Conservation (phyloP, 129 eudicot genomes). For the Flaveria linearis region DNA sequence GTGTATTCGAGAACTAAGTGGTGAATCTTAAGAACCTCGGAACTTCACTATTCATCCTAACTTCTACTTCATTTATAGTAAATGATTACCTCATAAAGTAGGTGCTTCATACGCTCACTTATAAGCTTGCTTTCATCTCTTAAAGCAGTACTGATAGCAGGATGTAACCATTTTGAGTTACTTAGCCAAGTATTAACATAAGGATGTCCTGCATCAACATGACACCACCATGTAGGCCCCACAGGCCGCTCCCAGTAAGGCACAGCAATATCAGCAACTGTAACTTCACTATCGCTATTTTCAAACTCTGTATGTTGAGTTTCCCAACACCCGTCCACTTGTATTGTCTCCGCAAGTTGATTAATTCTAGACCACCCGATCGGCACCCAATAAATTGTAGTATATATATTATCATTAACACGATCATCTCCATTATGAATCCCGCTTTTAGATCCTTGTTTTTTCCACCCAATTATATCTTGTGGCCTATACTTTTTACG, state of each 20-base stretch:
- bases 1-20: neutral
- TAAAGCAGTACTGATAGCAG: constrained; percentile 63
- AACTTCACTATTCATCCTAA: too few species aligned
- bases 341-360: constrained; percentile 51
- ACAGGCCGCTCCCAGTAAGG: constrained; percentile 60
- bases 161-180: constrained; percentile 68
- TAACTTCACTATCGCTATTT: constrained; percentile 49
- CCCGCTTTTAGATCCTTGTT: constrained; percentile 24
- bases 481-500: constrained; percentile 38
- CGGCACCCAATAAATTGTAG: constrained; percentile 52
- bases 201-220: constrained; percentile 59
- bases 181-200: constrained; percentile 49
- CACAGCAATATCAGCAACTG: constrained; percentile 66
- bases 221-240: constrained; percentile 83
- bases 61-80: neutral
- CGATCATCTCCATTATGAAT: constrained; percentile 21
- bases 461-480: constrained; percentile 30
- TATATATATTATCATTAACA: constrained; percentile 23
- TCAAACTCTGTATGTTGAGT: constrained; percentile 39
- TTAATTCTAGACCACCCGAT: constrained; percentile 68
- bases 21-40: too few species aligned
- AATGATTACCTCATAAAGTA: constrained; percentile 56
- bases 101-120: constrained; percentile 77
- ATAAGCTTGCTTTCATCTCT: constrained; percentile 73
- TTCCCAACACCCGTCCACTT: constrained; percentile 50